phyloP scores from a whole-genome alignment of 2,329 filamentous ascomycete species.

The Endoconidiophora laricicola region DNA sequence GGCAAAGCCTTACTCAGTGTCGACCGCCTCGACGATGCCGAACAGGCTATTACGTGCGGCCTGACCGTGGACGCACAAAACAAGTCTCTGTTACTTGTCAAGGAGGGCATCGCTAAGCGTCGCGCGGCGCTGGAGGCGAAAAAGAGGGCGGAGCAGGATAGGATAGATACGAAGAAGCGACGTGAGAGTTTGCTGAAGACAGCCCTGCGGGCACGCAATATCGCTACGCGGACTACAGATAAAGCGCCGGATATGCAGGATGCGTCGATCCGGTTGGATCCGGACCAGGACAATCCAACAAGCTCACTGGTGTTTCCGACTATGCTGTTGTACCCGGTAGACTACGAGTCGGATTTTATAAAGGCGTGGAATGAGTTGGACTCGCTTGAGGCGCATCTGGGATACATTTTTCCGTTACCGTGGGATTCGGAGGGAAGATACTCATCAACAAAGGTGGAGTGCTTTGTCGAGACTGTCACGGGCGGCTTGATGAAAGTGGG shows the following conservation, averaged over 20 bases:
- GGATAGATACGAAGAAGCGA: constrained; percentile 35
- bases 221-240: constrained; percentile 48
- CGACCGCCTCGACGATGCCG: constrained; percentile 62
- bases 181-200: constrained; percentile 45
- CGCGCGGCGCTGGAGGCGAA: constrained; percentile 37
- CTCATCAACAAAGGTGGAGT: constrained; percentile 50
- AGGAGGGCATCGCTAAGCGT: constrained; percentile 44
- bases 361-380: constrained; percentile 72
- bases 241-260: constrained; percentile 80
- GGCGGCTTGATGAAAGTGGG: constrained; percentile 82
- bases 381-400: constrained; percentile 57
- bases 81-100: constrained; percentile 43
- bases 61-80: constrained; percentile 58
- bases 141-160: constrained; percentile 37
- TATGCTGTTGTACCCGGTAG: constrained; percentile 69
- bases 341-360: constrained; percentile 76
- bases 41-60: constrained; percentile 60
- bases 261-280: constrained; percentile 50
- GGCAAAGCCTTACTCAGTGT: constrained; percentile 62
- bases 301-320: constrained; percentile 61
- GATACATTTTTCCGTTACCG: constrained; percentile 72
- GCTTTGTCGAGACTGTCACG: constrained; percentile 67
- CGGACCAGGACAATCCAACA: constrained; percentile 46
- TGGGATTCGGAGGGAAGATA: constrained; percentile 67
- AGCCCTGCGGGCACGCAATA: constrained; percentile 52